Evolutionary conservation across 2,329 filamentous ascomycete species (phyloP).

Genomic region (Fusarium sp.): DNA sequence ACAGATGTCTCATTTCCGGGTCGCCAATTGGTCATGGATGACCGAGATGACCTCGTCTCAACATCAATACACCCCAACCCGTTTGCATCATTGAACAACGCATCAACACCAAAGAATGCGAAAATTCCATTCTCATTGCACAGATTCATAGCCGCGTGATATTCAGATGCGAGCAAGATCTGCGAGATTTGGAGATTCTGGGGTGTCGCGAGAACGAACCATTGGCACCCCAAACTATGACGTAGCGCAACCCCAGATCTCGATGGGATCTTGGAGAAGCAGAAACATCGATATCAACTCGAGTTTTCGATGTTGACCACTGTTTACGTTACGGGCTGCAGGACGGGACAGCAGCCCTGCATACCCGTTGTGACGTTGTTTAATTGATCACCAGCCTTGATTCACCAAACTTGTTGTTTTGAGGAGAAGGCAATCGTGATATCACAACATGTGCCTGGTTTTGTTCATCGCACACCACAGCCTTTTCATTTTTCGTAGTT

Average conservation of each 20-base stretch:
- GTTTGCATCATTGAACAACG: conserved; percentile 15
- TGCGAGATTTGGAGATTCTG: conserved; percentile 28
- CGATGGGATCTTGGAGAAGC: conserved; percentile 29
- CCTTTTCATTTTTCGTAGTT: background rate
- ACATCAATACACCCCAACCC: background rate
- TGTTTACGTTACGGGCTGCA: background rate
- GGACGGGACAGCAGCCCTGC: conserved; percentile 26
- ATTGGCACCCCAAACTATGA: conserved; percentile 41
- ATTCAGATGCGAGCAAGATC: conserved; percentile 16
- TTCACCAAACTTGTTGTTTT: conserved; percentile 2
- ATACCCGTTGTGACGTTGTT: conserved; percentile 32
- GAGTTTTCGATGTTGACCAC: conserved; percentile 17
- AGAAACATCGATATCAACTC: conserved; percentile 25
- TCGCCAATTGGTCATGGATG: conserved; percentile 17
- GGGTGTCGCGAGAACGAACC: conserved; percentile 21
- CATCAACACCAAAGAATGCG: conserved; percentile 1
- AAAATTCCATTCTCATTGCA: background rate
- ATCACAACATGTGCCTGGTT: conserved; percentile 24
- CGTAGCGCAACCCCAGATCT: conserved; percentile 42
- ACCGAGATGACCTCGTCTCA: conserved; percentile 5
- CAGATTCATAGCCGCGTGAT: conserved; percentile 24
- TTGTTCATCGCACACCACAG: conserved; percentile 24
- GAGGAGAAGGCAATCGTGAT: conserved; percentile 8
- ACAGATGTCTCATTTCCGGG: conserved; percentile 3
- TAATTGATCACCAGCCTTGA: conserved; percentile 28